phyloP scores from a whole-genome alignment of 2,329 filamentous ascomycete genomes.

The Ophiocordyceps camponoti-floridani region DNA sequence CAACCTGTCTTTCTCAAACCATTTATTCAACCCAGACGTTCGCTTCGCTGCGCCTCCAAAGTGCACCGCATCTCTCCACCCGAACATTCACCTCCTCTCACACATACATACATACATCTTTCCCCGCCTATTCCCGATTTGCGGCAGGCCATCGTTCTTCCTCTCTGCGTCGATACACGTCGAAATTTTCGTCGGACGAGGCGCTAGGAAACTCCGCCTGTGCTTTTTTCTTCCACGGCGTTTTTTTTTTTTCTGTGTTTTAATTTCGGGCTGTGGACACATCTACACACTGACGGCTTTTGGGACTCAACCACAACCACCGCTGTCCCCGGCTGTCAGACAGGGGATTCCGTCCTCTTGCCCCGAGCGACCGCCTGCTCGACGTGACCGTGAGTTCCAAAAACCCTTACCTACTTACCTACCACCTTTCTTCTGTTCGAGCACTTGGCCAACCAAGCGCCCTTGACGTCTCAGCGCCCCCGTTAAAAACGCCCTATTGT shows the following conservation, averaged over 20 bases:
- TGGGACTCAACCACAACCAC: neutral
- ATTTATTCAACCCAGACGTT: neutral
- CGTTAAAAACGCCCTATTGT: neutral
- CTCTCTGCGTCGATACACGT: neutral
- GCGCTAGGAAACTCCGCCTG: neutral
- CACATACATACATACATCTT: too few relatives aligned
- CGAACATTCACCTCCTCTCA: neutral
- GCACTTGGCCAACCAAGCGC: neutral
- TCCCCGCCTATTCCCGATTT: neutral
- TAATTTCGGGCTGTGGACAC: neutral
- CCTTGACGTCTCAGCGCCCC: neutral
- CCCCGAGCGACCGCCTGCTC: neutral
- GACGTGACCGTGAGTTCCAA: neutral
- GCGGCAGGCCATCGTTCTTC: neutral
- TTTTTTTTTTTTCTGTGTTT: too few relatives aligned
- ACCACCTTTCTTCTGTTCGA: too few relatives aligned
- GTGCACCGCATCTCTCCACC: neutral
- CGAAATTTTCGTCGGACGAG: neutral
- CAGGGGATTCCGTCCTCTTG: neutral
- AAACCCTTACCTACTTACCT: too few relatives aligned
- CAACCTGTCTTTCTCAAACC: neutral
- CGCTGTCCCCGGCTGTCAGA: conserved; percentile 1
- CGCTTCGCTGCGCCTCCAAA: conserved; percentile 1
- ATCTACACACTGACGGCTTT: neutral
- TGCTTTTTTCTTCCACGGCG: neutral